phyloP scores from a whole-genome alignment of 345 rosid species.

The Euphorbia peplus region DNA sequence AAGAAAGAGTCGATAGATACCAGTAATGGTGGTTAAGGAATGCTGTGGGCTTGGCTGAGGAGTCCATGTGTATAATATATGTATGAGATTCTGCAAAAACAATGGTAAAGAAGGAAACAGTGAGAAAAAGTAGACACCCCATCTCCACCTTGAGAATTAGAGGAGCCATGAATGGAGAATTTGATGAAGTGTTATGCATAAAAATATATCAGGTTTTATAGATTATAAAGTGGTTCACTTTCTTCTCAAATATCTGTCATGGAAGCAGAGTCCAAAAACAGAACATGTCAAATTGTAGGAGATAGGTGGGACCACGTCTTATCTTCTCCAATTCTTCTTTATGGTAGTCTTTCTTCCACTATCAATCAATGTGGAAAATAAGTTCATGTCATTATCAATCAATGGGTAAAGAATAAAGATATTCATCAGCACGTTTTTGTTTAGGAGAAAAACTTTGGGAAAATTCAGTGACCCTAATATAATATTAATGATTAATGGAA shows the following conservation, averaged over 20 bases:
- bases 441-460: no score
- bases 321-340: neutral
- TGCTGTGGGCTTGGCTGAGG: constrained; percentile 28
- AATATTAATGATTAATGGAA: no score
- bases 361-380: neutral
- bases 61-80: constrained; percentile 34
- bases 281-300: no score
- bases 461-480: no score
- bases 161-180: constrained; percentile 23
- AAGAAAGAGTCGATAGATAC: constrained; percentile 29
- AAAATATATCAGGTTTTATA: no score
- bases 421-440: neutral
- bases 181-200: neutral
- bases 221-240: no score
- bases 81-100: constrained; percentile 11
- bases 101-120: constrained; percentile 9
- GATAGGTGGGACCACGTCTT: neutral
- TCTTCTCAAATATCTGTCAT: no score
- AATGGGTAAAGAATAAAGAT: neutral
- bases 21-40: constrained; percentile 33
- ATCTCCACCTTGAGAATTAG: neutral
- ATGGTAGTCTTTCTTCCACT: neutral
- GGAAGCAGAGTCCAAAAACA: no score
- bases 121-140: constrained; percentile 8
- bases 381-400: neutral